Conservation (phyloP, 2,329 filamentous ascomycete genomes). For the Malbranchea cinnamomea region DNA sequence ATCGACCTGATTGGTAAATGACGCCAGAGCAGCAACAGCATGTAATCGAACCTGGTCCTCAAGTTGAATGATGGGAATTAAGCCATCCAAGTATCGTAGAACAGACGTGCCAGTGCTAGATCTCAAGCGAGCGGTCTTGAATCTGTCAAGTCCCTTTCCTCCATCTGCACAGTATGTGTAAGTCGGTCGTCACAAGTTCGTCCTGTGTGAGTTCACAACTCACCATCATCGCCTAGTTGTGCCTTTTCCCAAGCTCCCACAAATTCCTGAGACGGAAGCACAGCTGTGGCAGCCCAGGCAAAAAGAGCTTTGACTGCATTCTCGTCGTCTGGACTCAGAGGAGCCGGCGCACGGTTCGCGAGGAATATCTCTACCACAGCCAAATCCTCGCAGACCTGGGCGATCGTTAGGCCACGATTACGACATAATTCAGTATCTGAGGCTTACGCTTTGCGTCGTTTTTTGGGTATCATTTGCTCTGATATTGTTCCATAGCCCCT, state of each 20-base stretch:
- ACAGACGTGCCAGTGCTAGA: constrained; percentile 19
- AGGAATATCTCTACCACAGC: constrained; percentile 16
- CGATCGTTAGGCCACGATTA: background rate
- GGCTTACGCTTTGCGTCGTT: constrained; percentile 13
- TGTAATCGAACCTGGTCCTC: constrained; percentile 5
- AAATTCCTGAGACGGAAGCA: constrained; percentile 21
- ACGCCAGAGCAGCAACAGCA: constrained; percentile 15
- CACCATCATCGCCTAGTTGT: constrained; percentile 11
- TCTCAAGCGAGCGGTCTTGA: constrained; percentile 15
- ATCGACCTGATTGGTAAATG: constrained; percentile 19
- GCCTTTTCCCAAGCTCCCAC: constrained; percentile 15
- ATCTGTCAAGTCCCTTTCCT: constrained; percentile 10
- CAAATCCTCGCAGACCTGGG: constrained; percentile 20
- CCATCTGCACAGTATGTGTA: constrained; percentile 7
- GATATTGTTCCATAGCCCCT: constrained; percentile 19
- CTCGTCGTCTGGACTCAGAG: constrained; percentile 13
- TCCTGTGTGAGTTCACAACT: constrained; percentile 6
- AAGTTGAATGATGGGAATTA: constrained; percentile 12
- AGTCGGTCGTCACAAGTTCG: constrained; percentile 4
- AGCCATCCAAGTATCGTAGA: constrained; percentile 11
- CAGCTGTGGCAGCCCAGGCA: constrained; percentile 17
- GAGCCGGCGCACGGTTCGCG: constrained; percentile 9
- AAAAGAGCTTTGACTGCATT: constrained; percentile 16
- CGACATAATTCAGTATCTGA: background rate
- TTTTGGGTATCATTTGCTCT: constrained; percentile 12